Evolutionary conservation across 2,329 filamentous ascomycete species (phyloP), one percentile per base, ranked within the genome.

Genomic region (Colletotrichum limetticola): DNA sequence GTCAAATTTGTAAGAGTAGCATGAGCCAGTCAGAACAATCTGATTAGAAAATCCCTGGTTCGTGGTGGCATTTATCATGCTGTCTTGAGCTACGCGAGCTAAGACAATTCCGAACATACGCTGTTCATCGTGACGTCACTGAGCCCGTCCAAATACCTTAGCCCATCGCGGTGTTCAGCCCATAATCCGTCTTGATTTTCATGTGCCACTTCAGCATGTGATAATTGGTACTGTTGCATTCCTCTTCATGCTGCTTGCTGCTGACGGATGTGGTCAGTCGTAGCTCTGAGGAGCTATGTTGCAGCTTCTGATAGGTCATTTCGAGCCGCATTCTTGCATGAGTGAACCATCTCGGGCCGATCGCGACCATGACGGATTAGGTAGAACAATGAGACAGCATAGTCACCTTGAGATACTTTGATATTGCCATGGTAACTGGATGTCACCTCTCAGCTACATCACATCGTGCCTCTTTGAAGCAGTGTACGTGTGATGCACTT

Each of bases 91-190:
- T 46, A 19, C 35, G 22, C 19, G 12, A 28, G 37, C 61, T 55
- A n/a, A 24, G n/a, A 24, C 24, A 22, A 49, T 49, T 32, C 30
- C 11, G 8, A n/a, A 24, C 3, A 26, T 56, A n/a, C 32, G 42
- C 32, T n/a, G 59, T 46, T 70, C 70, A 72, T 70, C 8, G 16
- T 72, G 70, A 72, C 66, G 70, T 72, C 70, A 72, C 11, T 61
- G 60, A 49, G 22, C 32, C 9, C 16, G 59, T 28, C 37, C 16
- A 11, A 35, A 55, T 12, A 42, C 52, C 28, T 64, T 42, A 14
- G 55, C 16, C 32, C 35, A 59, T 70, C 5, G 14, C 19, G 42
- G n/a, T 30, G 22, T 37, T 57, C 24, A 32, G 32, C 4, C 52
- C 52, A 46, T 42, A 42, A 1, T 42, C 4, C 32, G 22, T 35